Percentiles rank a stretch among this genome's conserved stretches.
Evolutionary conservation across 2,329 filamentous ascomycete species (phyloP).

Genomic region (Tolypocladium album): DNA sequence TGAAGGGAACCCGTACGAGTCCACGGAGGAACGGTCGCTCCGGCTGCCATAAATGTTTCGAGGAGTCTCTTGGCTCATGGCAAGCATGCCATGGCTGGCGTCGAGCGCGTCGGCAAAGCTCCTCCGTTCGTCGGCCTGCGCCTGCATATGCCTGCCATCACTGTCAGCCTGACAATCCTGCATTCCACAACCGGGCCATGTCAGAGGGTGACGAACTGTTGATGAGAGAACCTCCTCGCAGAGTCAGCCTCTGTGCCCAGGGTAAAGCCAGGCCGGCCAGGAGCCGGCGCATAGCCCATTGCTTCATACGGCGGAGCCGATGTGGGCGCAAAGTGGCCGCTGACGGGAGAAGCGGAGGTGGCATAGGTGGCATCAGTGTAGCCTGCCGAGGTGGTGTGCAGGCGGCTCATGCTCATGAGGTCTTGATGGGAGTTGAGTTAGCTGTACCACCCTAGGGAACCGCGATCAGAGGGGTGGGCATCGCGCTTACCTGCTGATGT

Average conservation of each 20-base stretch:
- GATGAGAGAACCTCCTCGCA: slow-evolving; percentile 58
- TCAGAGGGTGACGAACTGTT: slow-evolving; percentile 56
- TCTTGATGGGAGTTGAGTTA: slow-evolving; percentile 68
- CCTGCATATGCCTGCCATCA: slow-evolving; percentile 24
- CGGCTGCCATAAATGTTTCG: slow-evolving; percentile 75
- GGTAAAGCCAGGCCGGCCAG: slow-evolving; percentile 46
- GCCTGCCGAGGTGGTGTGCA: slow-evolving; percentile 49
- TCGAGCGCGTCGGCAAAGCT: slow-evolving; percentile 85
- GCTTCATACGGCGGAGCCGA: slow-evolving; percentile 64
- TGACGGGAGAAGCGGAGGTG: slow-evolving; percentile 55
- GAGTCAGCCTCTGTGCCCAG: slow-evolving; percentile 46
- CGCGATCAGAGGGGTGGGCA: slow-evolving; percentile 21
- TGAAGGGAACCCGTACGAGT: slow-evolving; percentile 86
- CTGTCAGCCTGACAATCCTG: neutral
- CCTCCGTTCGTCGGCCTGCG: slow-evolving; percentile 45
- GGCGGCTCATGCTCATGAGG: slow-evolving; percentile 57
- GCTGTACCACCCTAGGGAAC: slow-evolving; percentile 17
- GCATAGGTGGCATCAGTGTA: slow-evolving; percentile 63
- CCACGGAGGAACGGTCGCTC: slow-evolving; percentile 59
- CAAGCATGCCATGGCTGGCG: slow-evolving; percentile 87
- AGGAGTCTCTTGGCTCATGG: slow-evolving; percentile 90
- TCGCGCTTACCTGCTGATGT: slow-evolving; percentile 55
- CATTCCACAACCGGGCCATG: neutral
- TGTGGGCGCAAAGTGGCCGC: slow-evolving; percentile 49
- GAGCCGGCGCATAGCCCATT: slow-evolving; percentile 61